Evolutionary conservation across 192 early-diverging fungal genomes (phyloP), one percentile per base, ranked within the genome.

Genomic region (Backusella tarrabulga): DNA sequence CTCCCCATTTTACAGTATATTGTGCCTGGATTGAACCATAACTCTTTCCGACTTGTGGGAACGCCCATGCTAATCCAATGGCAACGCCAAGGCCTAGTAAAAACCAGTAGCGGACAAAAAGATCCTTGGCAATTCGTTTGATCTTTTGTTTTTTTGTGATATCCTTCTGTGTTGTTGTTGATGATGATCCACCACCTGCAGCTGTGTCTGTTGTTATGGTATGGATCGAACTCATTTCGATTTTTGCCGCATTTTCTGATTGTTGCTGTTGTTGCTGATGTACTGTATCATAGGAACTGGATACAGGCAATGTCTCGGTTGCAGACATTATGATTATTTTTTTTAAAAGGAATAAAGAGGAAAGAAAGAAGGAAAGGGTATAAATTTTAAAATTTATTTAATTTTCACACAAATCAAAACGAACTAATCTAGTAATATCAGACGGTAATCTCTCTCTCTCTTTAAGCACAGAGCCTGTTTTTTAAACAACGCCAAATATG

Each of bases 1-100:
- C 84, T 40, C 84, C 91, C 78, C 90, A 93, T 63, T 86, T 87
- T 71, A 93, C 86, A 2, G 87, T 83, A 73, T 90, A 91, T 74
- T 93, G 88, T 26, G 87, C 76, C 12, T 79, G 79, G 36, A 86
- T 74, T 14, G 83, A 72, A 6, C 86, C 86, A 21, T 84, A 71
- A 14, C 85, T 83, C 68, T 87, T 88, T 17, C 90, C 92, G 63
- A 90, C 82, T 0, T n/a, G 68, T 23, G 92, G 92, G 40, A 85
- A 89, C 21, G 85, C 85, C 52, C 88, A 87, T 2, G 91, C 92
- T 29, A 93, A 75, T 14, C 82, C 85, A 73, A 93, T 92, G 21
- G 81, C 90, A 17, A 88, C 7, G 36, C 81, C 83, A 0, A 93
- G 84, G 2, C 92, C 92, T 74, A 90, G 50, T 7, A 85, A 67